These are phyloP conservation scores for Phytophthora pinifolia DNA, from an alignment of 352 stramenopile genomes.

Conservation along the genomic window DNA sequence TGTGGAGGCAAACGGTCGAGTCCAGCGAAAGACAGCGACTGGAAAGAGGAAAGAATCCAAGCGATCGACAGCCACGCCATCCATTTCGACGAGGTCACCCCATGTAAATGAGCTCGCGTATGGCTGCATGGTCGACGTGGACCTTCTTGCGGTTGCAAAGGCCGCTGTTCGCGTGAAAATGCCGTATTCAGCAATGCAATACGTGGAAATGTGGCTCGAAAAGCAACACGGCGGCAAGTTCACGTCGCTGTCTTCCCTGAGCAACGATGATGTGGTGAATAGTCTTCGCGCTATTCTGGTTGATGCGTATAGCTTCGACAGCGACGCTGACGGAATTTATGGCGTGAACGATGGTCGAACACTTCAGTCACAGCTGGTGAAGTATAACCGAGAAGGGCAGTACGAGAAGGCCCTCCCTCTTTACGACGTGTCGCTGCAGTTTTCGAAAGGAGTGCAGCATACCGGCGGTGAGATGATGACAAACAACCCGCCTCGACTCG, in stretches of 20 bases:
- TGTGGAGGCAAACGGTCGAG: slow-evolving; percentile 58
- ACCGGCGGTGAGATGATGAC: neutral
- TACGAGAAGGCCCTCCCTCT: slow-evolving; percentile 65
- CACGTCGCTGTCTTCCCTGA: slow-evolving; percentile 34
- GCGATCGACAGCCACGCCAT: neutral
- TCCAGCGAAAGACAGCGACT: slow-evolving; percentile 3
- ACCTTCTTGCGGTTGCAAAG: slow-evolving; percentile 64
- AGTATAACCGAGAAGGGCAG: slow-evolving; percentile 67
- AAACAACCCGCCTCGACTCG: slow-evolving; percentile 13
- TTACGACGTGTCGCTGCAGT: slow-evolving; percentile 74
- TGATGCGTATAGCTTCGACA: slow-evolving; percentile 60
- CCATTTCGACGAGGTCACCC: neutral
- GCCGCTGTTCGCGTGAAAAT: slow-evolving; percentile 76
- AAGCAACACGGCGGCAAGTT: slow-evolving; percentile 48
- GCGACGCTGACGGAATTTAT: slow-evolving; percentile 73
- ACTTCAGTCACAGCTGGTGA: slow-evolving; percentile 67
- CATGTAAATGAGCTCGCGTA: slow-evolving; percentile 43
- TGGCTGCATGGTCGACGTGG: slow-evolving; percentile 56
- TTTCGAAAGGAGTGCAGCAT: slow-evolving; percentile 22
- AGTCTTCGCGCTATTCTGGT: slow-evolving; percentile 57
- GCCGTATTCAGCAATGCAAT: slow-evolving; percentile 89
- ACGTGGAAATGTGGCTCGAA: slow-evolving; percentile 89
- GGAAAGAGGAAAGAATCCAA: slow-evolving; percentile 24
- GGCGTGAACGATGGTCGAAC: slow-evolving; percentile 77
- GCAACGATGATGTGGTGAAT: slow-evolving; percentile 33